These are phyloP conservation scores for Brassica incana DNA, from an alignment of 345 rosid species.

Conservation along the genomic window DNA sequence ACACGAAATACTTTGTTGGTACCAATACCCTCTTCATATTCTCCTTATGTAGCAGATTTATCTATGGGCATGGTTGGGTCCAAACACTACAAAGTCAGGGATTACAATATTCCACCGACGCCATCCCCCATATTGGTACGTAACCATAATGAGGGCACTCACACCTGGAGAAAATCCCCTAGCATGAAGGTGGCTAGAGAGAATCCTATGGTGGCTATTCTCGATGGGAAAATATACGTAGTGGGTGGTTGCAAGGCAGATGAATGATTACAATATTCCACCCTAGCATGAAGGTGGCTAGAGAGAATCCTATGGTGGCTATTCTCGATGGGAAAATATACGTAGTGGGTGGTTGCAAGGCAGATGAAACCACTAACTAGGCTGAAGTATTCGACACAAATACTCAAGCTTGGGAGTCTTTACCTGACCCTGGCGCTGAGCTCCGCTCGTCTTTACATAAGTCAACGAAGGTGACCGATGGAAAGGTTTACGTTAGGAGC, in stretches of 20 bases:
- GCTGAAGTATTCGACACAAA: background rate
- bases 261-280: background rate
- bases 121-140: background rate
- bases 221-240: background rate
- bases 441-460: background rate
- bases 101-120: background rate
- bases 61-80: background rate
- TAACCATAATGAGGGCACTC: background rate
- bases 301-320: background rate
- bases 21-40: background rate
- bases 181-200: background rate
- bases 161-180: background rate
- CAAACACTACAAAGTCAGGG: accelerated
- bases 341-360: background rate
- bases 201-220: background rate
- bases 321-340: background rate
- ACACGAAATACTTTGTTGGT: background rate
- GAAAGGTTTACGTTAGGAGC: background rate
- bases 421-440: conserved; percentile 1
- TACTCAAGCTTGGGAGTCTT: conserved; percentile 3
- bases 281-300: background rate
- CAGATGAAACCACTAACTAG: background rate
- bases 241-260: background rate
- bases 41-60: background rate
- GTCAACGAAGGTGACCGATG: no score